phyloP scores from a whole-genome alignment of 2,329 filamentous ascomycete species.

The Penicillium sp. region DNA sequence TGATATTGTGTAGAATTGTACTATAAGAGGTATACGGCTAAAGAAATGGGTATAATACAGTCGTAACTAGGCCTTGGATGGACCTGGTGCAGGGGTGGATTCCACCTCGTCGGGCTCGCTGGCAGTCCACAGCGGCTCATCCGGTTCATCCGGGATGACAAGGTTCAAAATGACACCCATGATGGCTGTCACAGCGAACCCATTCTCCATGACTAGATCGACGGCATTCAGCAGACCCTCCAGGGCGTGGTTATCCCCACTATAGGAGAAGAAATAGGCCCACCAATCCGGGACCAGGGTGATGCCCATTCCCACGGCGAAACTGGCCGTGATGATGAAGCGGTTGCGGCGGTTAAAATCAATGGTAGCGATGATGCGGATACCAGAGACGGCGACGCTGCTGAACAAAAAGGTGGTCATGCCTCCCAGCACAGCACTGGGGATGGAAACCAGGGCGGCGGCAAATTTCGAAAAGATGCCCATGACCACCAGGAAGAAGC shows the following conservation, averaged over 20 bases:
- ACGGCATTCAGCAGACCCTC: constrained; percentile 52
- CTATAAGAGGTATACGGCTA: background rate
- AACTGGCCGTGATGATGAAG: constrained; percentile 59
- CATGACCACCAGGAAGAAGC: constrained; percentile 63
- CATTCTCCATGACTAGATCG: constrained; percentile 63
- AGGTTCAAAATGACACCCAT: constrained; percentile 70
- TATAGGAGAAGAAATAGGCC: constrained; percentile 44
- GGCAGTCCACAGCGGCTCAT: constrained; percentile 48
- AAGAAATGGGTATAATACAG: background rate
- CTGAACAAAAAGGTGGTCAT: constrained; percentile 62
- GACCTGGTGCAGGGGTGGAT: background rate
- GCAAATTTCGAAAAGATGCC: constrained; percentile 67
- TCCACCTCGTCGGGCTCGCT: constrained; percentile 20
- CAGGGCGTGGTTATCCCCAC: constrained; percentile 60
- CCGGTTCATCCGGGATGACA: constrained; percentile 66
- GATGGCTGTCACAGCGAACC: constrained; percentile 61
- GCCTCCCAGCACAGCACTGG: constrained; percentile 44
- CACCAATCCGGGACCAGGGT: constrained; percentile 48
- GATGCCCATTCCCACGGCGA: constrained; percentile 56
- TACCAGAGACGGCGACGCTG: constrained; percentile 60
- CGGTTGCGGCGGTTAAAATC: constrained; percentile 61
- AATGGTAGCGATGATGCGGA: constrained; percentile 60
- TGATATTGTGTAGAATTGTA: background rate
- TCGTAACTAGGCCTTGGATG: background rate
- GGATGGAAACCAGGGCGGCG: constrained; percentile 62